These are phyloP conservation scores for Metschnikowia lachancei DNA, from an alignment of 805 yeast species.

Conservation along the genomic window DNA sequence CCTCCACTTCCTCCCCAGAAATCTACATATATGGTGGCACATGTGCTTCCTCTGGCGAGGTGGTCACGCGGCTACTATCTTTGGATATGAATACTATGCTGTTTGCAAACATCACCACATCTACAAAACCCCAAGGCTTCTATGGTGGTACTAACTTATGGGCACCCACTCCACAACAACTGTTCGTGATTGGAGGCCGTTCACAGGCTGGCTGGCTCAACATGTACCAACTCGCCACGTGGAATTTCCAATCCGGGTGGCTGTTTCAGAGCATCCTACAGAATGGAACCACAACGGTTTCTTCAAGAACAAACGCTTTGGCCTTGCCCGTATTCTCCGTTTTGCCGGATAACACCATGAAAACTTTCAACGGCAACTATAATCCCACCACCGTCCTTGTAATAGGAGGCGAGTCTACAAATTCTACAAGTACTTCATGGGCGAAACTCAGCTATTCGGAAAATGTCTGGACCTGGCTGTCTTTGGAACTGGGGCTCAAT, in stretches of 20 bases:
- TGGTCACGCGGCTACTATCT: conserved; percentile 45
- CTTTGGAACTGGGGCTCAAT: conserved; percentile 14
- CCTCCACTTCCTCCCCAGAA: conserved; percentile 35
- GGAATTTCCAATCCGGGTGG: conserved; percentile 70
- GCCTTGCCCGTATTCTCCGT: conserved; percentile 52
- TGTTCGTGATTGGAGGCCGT: conserved; percentile 64
- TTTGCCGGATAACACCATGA: conserved; percentile 20
- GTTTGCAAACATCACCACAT: conserved; percentile 41
- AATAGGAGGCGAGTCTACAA: conserved; percentile 56
- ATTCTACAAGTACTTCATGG: conserved; percentile 40
- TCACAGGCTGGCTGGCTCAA: conserved; percentile 64
- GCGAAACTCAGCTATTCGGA: conserved; percentile 36
- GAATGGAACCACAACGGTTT: conserved; percentile 30
- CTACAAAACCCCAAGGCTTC: conserved; percentile 56
- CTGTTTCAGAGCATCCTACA: conserved; percentile 43
- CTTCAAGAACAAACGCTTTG: conserved; percentile 53
- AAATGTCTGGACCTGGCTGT: conserved; percentile 41
- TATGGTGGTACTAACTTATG: conserved; percentile 48
- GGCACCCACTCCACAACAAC: conserved; percentile 46
- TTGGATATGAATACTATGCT: conserved; percentile 35
- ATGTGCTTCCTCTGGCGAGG: conserved; percentile 23
- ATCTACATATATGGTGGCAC: conserved; percentile 58
- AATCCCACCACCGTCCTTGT: conserved; percentile 45
- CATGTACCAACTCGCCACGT: conserved; percentile 69
- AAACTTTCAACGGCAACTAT: conserved; percentile 33